Conservation (phyloP, 768 basidiomycete species). For the Epithele typhae region DNA sequence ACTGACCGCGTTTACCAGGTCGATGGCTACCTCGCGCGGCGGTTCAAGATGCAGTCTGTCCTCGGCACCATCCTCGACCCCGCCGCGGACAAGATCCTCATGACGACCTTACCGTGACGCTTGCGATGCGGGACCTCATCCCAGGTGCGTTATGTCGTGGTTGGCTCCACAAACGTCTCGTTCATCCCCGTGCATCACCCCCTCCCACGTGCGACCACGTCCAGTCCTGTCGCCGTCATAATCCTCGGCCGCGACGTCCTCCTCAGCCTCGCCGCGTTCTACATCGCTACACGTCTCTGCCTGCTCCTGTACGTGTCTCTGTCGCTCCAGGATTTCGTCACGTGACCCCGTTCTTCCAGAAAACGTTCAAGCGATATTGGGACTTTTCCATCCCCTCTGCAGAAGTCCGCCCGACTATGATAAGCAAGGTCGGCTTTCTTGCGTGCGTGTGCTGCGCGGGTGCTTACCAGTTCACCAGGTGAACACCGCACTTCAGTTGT, state of each 20-base stretch:
- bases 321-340: conserved; percentile 2
- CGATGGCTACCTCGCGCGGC: conserved; percentile 88
- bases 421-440: conserved; percentile 73
- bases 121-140: conserved; percentile 79
- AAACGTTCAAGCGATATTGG: conserved; percentile 93
- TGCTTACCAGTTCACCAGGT: conserved; percentile 41
- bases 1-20: conserved; percentile 42
- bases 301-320: conserved; percentile 64
- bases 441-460: neutral
- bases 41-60: conserved; percentile 85
- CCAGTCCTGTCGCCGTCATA: conserved; percentile 75
- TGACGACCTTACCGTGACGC: conserved; percentile 90
- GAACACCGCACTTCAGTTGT: conserved; percentile 89
- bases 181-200: neutral
- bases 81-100: conserved; percentile 91
- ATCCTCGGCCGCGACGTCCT: conserved; percentile 89
- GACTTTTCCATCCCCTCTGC: conserved; percentile 94
- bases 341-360: conserved; percentile 40
- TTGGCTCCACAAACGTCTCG: neutral
- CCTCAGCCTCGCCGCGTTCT: conserved; percentile 85
- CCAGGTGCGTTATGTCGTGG: conserved; percentile 55
- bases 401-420: conserved; percentile 88
- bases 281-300: conserved; percentile 87
- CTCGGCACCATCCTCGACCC: conserved; percentile 95
- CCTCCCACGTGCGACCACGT: conserved; percentile 39